Base-by-base conservation (phyloP, 257 asterid species). In the Nicotiana knightiana region DNA sequence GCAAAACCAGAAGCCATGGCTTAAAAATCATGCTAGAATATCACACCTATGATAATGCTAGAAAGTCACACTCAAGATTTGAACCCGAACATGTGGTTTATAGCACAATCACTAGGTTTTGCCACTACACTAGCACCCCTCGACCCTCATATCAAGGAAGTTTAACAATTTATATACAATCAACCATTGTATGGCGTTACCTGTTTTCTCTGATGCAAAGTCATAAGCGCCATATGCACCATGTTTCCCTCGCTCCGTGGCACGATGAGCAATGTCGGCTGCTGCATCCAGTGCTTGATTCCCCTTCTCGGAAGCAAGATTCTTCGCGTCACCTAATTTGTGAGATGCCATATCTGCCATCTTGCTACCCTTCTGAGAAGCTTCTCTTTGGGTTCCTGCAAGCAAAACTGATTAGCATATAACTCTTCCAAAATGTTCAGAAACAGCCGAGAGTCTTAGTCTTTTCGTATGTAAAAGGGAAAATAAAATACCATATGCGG, bases 351-450 rank as follows among this genome's bases (percentile, higher is more conserved):
- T 18, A 24, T 32, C 48, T 57, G 77, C 82, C 70, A 80, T 15
- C 9, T 87, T 84, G 26, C 57, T 81, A 28, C 85, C 95, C 84
- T 88, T 88, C 21, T 87, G 85, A 39, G 91, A 87, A 37, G 92
- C 91, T 53, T 81, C 84, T 66, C 78, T 88, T 26, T 92, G 85
- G 4, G 93, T 81, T 82, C 85, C 97, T 92, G 88, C 67, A 80
- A 61, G 4, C 33, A 5, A 70, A 70, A 39, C 32, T 1, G 55
- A 68, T 39, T 9, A n/a, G 11, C 9, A 68, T 16, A 6, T 2
- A 39, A 37, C 12, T 1, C 77, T 59, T 12, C 9, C 15, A 0
- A 3, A 8, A 1, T 66, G 73, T 35, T 67, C 3, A 4, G 51
- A 33, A 6, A 26, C 12, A 6, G 0, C 51, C 51, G 11, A 43